Evolutionary conservation across 176 grass and related monocot genomes (phyloP).

Genomic region (Poa annua): DNA sequence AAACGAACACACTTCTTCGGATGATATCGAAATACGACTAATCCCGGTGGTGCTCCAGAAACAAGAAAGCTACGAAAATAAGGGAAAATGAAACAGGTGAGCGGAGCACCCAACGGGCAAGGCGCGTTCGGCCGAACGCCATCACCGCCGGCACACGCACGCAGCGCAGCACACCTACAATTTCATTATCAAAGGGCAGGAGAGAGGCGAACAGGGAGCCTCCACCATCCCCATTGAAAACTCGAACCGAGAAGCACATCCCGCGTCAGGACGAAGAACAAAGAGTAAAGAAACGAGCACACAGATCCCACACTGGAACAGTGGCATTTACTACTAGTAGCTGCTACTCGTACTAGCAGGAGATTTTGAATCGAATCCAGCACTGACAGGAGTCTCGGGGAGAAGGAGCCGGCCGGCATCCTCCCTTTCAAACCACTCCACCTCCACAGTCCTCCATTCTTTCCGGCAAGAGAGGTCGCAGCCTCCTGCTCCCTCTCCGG

Average conservation of each 20-base stretch:
- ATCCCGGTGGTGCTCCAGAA: background rate
- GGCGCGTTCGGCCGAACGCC: constrained; percentile 42
- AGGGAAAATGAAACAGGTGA: background rate
- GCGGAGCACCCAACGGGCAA: background rate
- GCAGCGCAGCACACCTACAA: too few species aligned
- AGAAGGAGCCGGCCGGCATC: background rate
- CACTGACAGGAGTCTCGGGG: background rate
- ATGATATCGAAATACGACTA: too few species aligned
- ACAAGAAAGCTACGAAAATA: background rate
- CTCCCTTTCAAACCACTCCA: constrained; percentile 38
- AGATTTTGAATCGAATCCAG: constrained; percentile 59
- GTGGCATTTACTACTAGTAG: constrained; percentile 5
- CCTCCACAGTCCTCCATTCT: background rate
- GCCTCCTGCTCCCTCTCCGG: constrained; percentile 4
- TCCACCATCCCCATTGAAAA: constrained; percentile 12
- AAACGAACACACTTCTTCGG: too few species aligned
- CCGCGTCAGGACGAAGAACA: constrained; percentile 41
- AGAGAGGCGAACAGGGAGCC: background rate
- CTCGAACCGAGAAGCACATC: constrained; percentile 19
- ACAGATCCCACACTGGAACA: constrained; percentile 18
- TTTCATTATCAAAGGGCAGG: background rate
- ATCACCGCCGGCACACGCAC: constrained; percentile 14
- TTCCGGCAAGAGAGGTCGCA: background rate
- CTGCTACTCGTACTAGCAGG: background rate
- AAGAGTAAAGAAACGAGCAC: constrained; percentile 50